Evolutionary conservation across 768 basidiomycete species (phyloP), one percentile per base, ranked within the genome.

Genomic region (Boletus vermiculosoides): DNA sequence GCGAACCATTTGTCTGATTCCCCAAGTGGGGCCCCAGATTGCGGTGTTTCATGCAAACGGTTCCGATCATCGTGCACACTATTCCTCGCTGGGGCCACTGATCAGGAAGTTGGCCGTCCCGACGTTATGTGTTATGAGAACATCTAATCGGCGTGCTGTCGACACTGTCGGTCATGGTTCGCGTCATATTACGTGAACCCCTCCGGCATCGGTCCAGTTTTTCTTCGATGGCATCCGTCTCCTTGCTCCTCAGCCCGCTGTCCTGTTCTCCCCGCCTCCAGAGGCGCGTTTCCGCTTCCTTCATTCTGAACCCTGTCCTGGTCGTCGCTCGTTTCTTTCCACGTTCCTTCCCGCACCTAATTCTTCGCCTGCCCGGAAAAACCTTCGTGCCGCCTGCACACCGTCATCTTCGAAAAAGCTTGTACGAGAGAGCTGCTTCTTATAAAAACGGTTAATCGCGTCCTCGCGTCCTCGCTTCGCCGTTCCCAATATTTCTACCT

Each of bases 301-400:
- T 20, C 28, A 8, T 22, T 47, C 46, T 1, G 20, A 48, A 30
- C 31, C 28, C 18, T 45, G 50, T 33, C 23, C 18, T 46, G 4
- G 15, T 36, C 30, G 45, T 41, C 41, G 37, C 52, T 57, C 37
- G 1, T 37, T 57, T 47, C 50, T 45, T 49, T 59, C n/a, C 48
- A 50, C 42, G 39, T 42, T 41, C 56, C 28, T 56, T 58, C 23
- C 23, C 28, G 11, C 28, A 18, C 44, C 51, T 28, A 13, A 28
- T 36, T 45, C 46, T 52, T 13, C 45, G n/a, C 31, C n/a, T 0
- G 34, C 18, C 23, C 16, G 10, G 48, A 36, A 36, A 10, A 36
- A 49, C 22, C 23, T 0, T 49, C 22, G 34, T 36, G 16, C 11
- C 12, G 4, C 16, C 48, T 18, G n/a, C 13, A 4, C n/a, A 9